These are phyloP conservation scores for Cochlearia excelsa DNA, from an alignment of 345 rosid species.

Conservation along the genomic window DNA sequence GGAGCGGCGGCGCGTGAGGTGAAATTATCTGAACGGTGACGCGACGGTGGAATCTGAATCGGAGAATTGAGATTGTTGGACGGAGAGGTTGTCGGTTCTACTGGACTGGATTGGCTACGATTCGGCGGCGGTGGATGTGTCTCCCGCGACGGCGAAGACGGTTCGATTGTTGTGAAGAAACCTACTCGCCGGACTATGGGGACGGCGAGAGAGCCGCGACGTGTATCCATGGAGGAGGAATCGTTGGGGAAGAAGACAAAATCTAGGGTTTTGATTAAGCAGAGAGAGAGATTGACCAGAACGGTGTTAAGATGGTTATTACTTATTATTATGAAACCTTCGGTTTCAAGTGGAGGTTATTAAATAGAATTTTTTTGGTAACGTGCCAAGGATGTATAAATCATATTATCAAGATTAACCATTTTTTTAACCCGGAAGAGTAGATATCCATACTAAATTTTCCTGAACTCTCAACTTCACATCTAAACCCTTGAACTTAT, in stretches of 20 bases:
- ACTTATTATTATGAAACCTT: conserved; percentile 15
- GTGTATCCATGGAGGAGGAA: conserved; percentile 46
- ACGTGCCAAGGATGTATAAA: conserved; percentile 6
- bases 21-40: conserved; percentile 58
- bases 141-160: conserved; percentile 38
- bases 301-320: neutral
- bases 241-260: neutral
- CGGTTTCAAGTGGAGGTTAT: neutral
- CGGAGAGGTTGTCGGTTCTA: conserved; percentile 34
- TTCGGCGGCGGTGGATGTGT: conserved; percentile 39
- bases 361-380: neutral
- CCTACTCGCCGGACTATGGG: conserved; percentile 79
- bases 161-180: conserved; percentile 55
- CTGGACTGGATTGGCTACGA: conserved; percentile 53
- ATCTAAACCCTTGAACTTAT: too few relatives aligned
- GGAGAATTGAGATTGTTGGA: conserved; percentile 54
- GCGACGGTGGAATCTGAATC: conserved; percentile 71
- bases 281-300: neutral
- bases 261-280: conserved; percentile 29
- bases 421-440: too few relatives aligned
- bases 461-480: too few relatives aligned
- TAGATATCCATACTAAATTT: too few relatives aligned
- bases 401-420: neutral
- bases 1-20: conserved; percentile 52
- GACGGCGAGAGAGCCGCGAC: conserved; percentile 46